These are phyloP conservation scores for Paracoccidioides brasiliensis DNA, from an alignment of 2,329 filamentous ascomycete genomes.

Conservation along the genomic window DNA sequence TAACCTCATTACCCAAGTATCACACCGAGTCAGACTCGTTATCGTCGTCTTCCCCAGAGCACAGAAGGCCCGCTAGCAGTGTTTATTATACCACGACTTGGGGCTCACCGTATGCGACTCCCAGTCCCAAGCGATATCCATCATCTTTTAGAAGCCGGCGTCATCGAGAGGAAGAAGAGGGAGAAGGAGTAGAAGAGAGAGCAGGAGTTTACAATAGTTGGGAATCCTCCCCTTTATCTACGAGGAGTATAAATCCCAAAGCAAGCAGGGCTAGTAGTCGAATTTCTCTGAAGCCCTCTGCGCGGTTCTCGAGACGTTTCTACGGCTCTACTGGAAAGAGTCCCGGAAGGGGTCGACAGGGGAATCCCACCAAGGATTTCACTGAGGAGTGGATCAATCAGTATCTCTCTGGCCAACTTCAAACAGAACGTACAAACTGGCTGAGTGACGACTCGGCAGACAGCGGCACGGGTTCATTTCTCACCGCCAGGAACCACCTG, in stretches of 20 bases:
- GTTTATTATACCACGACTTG: conserved; percentile 64
- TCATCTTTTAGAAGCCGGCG: conserved; percentile 16
- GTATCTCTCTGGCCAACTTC: conserved; percentile 58
- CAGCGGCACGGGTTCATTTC: conserved; percentile 57
- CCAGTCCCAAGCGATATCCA: conserved; percentile 35
- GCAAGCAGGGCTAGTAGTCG: not conserved
- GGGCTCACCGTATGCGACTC: conserved; percentile 77
- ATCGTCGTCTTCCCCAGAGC: conserved; percentile 26
- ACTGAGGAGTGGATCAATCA: conserved; percentile 80
- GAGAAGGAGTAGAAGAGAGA: not conserved
- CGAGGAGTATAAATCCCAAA: conserved; percentile 7
- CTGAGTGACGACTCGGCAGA: conserved; percentile 63
- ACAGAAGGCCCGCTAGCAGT: conserved; percentile 35
- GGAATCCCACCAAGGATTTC: conserved; percentile 40
- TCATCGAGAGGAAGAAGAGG: conserved; percentile 7
- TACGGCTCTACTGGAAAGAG: conserved; percentile 18
- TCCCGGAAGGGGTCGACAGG: conserved; percentile 15
- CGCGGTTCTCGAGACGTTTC: conserved; percentile 14
- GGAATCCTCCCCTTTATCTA: conserved; percentile 14
- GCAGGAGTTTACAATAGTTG: not conserved
- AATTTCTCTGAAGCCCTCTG: conserved; percentile 7
- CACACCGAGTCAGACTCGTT: conserved; percentile 23
- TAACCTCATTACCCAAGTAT: conserved; percentile 18
- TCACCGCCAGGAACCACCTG: conserved; percentile 29
- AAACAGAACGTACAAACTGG: conserved; percentile 65